phyloP scores from a whole-genome alignment of 495 filamentous ascomycete species.

The Aspergillus affinis region DNA sequence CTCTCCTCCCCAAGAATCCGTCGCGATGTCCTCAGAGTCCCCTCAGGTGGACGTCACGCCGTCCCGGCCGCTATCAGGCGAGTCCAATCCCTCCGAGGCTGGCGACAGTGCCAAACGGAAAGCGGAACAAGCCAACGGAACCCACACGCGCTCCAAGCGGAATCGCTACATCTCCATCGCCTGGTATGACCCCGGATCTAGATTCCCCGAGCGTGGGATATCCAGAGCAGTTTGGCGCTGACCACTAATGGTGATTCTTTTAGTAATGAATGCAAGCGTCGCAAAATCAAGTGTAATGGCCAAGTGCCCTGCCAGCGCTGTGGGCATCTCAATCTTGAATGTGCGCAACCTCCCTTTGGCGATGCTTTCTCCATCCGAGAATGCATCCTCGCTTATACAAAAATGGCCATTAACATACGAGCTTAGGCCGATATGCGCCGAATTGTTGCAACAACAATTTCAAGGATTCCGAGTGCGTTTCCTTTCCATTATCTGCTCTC shows the following conservation, averaged over 20 bases:
- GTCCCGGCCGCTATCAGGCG: conserved; percentile 24
- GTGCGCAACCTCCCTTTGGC: conserved; percentile 32
- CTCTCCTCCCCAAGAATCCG: conserved; percentile 7
- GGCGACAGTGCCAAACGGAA: conserved; percentile 47
- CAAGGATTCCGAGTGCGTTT: conserved; percentile 73
- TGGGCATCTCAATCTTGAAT: conserved; percentile 83
- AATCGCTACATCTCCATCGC: conserved; percentile 88
- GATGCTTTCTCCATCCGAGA: no score
- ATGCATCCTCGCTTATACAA: neutral
- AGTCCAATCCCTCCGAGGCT: conserved; percentile 24
- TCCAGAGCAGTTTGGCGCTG: conserved; percentile 12
- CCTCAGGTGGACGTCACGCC: conserved; percentile 33
- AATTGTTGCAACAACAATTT: conserved; percentile 83
- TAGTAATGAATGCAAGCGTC: conserved; percentile 86
- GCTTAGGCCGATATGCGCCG: conserved; percentile 70
- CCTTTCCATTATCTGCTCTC: neutral
- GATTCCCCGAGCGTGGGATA: neutral
- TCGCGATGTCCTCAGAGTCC: conserved; percentile 41
- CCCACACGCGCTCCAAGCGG: conserved; percentile 51
- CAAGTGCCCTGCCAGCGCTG: conserved; percentile 85
- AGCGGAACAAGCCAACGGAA: conserved; percentile 49
- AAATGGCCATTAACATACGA: neutral
- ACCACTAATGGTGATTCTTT: conserved; percentile 7
- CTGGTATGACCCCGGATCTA: conserved; percentile 57
- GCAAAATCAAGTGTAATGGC: conserved; percentile 96